Evolutionary conservation across 345 rosid species (phyloP).

Genomic region (Eucalyptus sideroxylon): DNA sequence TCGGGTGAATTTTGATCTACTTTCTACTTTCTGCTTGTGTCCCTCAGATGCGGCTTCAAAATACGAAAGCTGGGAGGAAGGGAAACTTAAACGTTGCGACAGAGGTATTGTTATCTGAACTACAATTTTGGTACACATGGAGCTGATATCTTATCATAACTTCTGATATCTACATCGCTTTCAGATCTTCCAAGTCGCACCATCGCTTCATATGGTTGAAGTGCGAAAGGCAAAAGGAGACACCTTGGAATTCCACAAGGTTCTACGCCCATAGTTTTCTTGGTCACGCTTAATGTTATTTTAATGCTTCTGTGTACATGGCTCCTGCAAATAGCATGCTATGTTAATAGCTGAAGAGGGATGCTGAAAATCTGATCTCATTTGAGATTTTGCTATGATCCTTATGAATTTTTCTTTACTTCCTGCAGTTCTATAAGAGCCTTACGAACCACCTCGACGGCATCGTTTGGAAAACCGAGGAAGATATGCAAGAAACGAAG

Average conservation of each 20-base stretch:
- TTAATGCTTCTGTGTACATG: background rate
- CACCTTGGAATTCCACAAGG: constrained; percentile 13
- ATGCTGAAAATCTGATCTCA: background rate
- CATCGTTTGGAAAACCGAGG: constrained; percentile 10
- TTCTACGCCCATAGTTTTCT: background rate
- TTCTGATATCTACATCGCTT: background rate
- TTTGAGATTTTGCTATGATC: background rate
- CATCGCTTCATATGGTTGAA: constrained; percentile 4
- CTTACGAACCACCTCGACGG: constrained; percentile 3
- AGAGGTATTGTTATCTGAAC: background rate
- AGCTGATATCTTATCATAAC: background rate
- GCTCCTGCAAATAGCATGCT: background rate
- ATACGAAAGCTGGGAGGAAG: constrained; percentile 9
- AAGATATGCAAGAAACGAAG: constrained; percentile 2
- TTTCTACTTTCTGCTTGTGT: background rate
- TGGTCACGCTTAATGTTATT: background rate
- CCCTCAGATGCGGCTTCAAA: constrained; percentile 4
- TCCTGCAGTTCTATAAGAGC: constrained; percentile 5
- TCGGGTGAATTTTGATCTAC: background rate
- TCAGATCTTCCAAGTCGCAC: constrained; percentile 8
- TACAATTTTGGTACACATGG: background rate
- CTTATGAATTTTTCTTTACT: background rate
- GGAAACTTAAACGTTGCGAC: constrained; percentile 6
- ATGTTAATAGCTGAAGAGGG: background rate
- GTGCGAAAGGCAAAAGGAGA: constrained; percentile 12